Conservation (phyloP, 2,329 filamentous ascomycete genomes). For the Pseudocercospora cruenta region DNA sequence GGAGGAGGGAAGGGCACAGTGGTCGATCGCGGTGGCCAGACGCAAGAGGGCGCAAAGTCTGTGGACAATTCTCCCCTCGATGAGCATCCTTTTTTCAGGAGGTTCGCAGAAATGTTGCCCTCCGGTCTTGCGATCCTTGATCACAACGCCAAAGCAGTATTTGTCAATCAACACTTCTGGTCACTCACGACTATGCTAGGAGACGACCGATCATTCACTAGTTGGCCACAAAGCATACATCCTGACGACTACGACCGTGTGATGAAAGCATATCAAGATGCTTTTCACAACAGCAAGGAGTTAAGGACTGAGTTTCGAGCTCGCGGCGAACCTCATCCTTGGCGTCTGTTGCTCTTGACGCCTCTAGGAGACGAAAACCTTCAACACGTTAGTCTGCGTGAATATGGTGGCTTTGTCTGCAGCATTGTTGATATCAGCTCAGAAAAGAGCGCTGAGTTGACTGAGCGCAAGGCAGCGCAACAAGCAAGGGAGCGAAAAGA, state of each 20-base stretch:
- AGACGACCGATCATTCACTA: conserved; percentile 45
- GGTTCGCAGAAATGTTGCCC: conserved; percentile 45
- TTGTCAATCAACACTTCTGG: conserved; percentile 53
- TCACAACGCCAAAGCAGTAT: conserved; percentile 48
- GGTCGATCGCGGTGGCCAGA: conserved; percentile 4
- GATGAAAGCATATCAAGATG: conserved; percentile 48
- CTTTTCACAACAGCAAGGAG: conserved; percentile 44
- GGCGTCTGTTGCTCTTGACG: conserved; percentile 49
- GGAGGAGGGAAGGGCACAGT: conserved; percentile 9
- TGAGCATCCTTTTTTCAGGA: conserved; percentile 35
- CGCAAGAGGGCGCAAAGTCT: not conserved
- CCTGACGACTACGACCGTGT: conserved; percentile 49
- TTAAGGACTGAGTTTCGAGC: conserved; percentile 50
- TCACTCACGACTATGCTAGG: conserved; percentile 49
- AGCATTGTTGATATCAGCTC: conserved; percentile 52
- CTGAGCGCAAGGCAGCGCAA: conserved; percentile 47
- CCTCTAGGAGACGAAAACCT: conserved; percentile 46
- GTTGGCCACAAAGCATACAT: conserved; percentile 53
- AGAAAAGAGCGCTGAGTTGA: conserved; percentile 49
- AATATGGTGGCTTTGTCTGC: conserved; percentile 50
- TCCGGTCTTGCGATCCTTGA: conserved; percentile 52
- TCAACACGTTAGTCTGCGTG: conserved; percentile 34
- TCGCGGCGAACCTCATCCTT: conserved; percentile 37
- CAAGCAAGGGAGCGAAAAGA: conserved; percentile 50
- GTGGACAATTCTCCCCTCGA: conserved; percentile 34